Evolutionary conservation across 148 eudicot species (phyloP), one percentile per base, ranked within the genome.

Genomic region (Silene conica): DNA sequence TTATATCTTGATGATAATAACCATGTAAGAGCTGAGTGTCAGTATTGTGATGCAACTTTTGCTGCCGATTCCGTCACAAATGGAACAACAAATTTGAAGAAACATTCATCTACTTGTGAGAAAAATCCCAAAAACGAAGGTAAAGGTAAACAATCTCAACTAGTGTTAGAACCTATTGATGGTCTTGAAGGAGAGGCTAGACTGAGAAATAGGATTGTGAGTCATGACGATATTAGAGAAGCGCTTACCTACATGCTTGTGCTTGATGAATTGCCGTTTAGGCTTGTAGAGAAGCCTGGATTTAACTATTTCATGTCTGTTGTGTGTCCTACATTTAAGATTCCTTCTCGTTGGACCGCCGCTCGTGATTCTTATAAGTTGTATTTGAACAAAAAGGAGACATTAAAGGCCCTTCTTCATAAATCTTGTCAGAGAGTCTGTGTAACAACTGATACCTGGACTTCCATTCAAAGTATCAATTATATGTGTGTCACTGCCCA

Each of bases 281-380:
- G 28, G 13, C 20, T 14, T 18, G 56, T 79, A 1, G 71, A 74
- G 15, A 57, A 48, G 21, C 20, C 6, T 5, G 65, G 74, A 2
- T 79, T 79, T 31, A 59, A 18, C 13, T 38, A 62, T 26, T 62
- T 74, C 8, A 60, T 79, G 23, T 43, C 18, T 23, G 55, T 69
- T 61, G 68, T 34, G 19, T 74, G 74, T 31, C 78, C 74, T 45
- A 23, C 59, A 63, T 62, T 79, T 69, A 23, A 19, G 1, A 13
- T 65, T n/a, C 79, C 73, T 65, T 80, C 83, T 10, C 54, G 79
- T 50, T 20, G 15, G 25, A 76, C 73, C n/a, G 21, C 76, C 0
- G 58, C 70, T 20, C 70, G 79, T 21, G 83, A 80, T 71, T 70
- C 54, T 26, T 45, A 25, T 18, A 13, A 80, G 22, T 8, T 71